phyloP scores from a whole-genome alignment of 129 eudicot species.

The Sambucus nigra region DNA sequence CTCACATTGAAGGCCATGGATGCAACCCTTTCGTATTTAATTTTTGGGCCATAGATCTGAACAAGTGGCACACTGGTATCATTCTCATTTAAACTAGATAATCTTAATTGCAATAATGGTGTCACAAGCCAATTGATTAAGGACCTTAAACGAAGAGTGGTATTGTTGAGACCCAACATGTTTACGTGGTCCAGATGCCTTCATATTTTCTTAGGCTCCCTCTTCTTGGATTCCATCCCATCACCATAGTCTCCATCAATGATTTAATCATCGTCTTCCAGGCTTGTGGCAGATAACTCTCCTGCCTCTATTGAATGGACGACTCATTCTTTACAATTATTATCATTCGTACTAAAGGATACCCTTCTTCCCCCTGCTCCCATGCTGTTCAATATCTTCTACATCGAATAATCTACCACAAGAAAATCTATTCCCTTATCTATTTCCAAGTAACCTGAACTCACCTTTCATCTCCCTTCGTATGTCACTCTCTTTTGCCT shows the following conservation, averaged over 20 bases:
- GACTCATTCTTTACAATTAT: constrained; percentile 6
- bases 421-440: constrained; percentile 22
- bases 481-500: constrained; percentile 27
- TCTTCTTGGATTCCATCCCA: no score
- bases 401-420: neutral
- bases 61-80: constrained; percentile 24
- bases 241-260: constrained; percentile 28
- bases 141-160: constrained; percentile 24
- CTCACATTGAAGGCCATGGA: constrained; percentile 32
- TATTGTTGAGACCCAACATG: no score
- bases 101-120: no score
- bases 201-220: constrained; percentile 31
- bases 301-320: neutral
- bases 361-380: constrained; percentile 2
- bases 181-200: constrained; percentile 39
- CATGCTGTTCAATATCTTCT: neutral
- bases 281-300: no score
- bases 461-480: constrained; percentile 34
- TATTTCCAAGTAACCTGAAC: constrained; percentile 30
- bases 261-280: constrained; percentile 19
- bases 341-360: no score
- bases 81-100: no score
- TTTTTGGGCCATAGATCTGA: constrained; percentile 37
- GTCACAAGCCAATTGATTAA: constrained; percentile 38
- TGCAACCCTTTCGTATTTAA: constrained; percentile 33